Conservation (phyloP, 768 basidiomycete genomes). For the Steccherinum ochraceum region DNA sequence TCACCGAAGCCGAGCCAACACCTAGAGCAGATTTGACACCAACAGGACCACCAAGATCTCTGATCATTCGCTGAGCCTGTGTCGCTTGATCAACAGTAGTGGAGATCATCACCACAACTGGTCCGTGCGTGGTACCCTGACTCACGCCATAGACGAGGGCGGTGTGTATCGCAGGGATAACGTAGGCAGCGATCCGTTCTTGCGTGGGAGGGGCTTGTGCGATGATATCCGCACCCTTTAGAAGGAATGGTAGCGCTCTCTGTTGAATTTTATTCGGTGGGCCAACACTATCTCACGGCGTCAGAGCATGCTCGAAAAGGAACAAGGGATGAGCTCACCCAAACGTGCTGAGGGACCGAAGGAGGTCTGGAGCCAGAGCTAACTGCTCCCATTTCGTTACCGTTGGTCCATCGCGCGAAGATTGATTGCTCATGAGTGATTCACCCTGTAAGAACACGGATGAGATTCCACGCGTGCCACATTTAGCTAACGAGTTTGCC, state of each 20-base stretch:
- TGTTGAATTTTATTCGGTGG: slow-evolving; percentile 99
- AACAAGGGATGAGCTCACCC: slow-evolving; percentile 52
- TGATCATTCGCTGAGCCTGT: slow-evolving; percentile 92
- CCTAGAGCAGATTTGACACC: slow-evolving; percentile 88
- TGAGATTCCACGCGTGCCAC: not conserved
- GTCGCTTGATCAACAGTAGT: slow-evolving; percentile 99
- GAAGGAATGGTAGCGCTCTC: slow-evolving; percentile 89
- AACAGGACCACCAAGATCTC: slow-evolving; percentile 89
- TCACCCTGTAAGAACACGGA: slow-evolving; percentile 35
- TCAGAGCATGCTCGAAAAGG: slow-evolving; percentile 4
- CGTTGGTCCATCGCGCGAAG: slow-evolving; percentile 67
- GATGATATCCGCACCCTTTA: slow-evolving; percentile 93
- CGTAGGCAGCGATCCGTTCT: slow-evolving; percentile 96
- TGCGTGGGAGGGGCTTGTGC: slow-evolving; percentile 98
- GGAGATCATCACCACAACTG: slow-evolving; percentile 88
- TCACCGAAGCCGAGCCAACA: slow-evolving; percentile 66
- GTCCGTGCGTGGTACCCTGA: slow-evolving; percentile 64
- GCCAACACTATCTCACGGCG: slow-evolving; percentile 56
- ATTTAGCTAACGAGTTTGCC: not conserved
- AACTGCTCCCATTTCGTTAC: slow-evolving; percentile 97
- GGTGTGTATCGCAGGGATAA: slow-evolving; percentile 84
- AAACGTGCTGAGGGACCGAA: slow-evolving; percentile 87
- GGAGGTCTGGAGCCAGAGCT: slow-evolving; percentile 75
- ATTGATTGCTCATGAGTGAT: slow-evolving; percentile 40
- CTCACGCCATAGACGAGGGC: slow-evolving; percentile 58